Evolutionary conservation across 257 asterid species (phyloP).

Genomic region (Cinchona pubescens): DNA sequence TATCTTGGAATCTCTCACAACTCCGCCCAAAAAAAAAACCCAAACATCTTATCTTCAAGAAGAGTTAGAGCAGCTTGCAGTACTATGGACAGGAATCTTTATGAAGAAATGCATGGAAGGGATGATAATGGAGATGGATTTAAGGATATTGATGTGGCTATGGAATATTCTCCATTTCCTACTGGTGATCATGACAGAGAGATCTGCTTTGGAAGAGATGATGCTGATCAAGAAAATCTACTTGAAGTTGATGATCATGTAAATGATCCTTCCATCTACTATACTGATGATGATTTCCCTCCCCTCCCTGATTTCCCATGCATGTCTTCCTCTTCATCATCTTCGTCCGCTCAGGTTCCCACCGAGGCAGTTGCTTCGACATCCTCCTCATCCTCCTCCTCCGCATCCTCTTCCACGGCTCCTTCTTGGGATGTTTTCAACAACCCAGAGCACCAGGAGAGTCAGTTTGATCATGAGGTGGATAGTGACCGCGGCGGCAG

Average conservation of each 20-base stretch:
- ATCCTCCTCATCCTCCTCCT: constrained; percentile 39
- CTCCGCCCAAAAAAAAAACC: no score
- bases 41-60: no score
- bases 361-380: constrained; percentile 20
- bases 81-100: background rate
- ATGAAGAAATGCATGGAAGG: background rate
- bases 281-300: constrained; percentile 58
- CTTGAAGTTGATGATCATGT: constrained; percentile 26
- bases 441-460: background rate
- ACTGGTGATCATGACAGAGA: constrained; percentile 22
- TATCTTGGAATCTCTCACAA: background rate
- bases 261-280: constrained; percentile 47
- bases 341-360: constrained; percentile 52
- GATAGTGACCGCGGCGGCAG: constrained; percentile 27
- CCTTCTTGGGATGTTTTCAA: constrained; percentile 39
- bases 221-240: constrained; percentile 19
- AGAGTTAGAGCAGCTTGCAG: background rate
- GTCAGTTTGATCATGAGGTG: background rate
- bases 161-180: background rate
- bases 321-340: constrained; percentile 91
- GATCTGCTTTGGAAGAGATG: constrained; percentile 43
- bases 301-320: constrained; percentile 76
- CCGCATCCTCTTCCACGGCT: constrained; percentile 36
- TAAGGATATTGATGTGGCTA: constrained; percentile 4
- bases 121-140: background rate